A percentile compares a stretch with the other conserved stretches of the same genome.
These are phyloP conservation scores for Crucihimalaya himalaica DNA, from an alignment of 345 rosid genomes.

Conservation along the genomic window DNA sequence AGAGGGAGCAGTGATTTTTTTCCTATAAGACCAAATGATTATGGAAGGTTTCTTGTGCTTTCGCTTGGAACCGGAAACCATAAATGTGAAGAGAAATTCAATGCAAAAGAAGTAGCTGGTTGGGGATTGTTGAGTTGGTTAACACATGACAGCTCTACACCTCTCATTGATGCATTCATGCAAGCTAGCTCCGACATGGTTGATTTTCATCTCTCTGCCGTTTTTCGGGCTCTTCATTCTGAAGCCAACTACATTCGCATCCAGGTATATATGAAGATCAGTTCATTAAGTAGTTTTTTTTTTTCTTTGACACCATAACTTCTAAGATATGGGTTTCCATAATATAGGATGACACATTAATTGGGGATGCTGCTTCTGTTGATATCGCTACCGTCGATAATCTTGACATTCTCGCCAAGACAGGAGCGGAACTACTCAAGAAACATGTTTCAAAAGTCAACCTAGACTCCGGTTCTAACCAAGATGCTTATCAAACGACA, in stretches of 20 bases:
- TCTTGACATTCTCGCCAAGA: slow-evolving; percentile 47
- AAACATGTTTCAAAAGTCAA: slow-evolving; percentile 56
- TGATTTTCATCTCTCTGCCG: slow-evolving; percentile 54
- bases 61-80: slow-evolving; percentile 63
- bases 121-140: slow-evolving; percentile 79
- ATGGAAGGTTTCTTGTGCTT: slow-evolving; percentile 51
- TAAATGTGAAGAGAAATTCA: slow-evolving; percentile 45
- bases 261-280: slow-evolving; percentile 33
- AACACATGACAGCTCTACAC: slow-evolving; percentile 49
- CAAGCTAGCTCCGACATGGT: slow-evolving; percentile 72
- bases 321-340: background rate
- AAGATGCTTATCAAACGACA: slow-evolving; percentile 30
- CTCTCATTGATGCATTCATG: slow-evolving; percentile 55
- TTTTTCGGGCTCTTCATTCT: slow-evolving; percentile 52
- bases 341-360: slow-evolving; percentile 52
- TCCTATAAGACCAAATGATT: slow-evolving; percentile 49
- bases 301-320: background rate
- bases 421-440: slow-evolving; percentile 54
- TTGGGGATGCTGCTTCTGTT: slow-evolving; percentile 45
- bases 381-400: slow-evolving; percentile 60
- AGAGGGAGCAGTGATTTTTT: slow-evolving; percentile 46
- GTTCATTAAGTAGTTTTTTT: background rate
- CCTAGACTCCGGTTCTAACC: slow-evolving; percentile 47
- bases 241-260: slow-evolving; percentile 46
- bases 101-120: slow-evolving; percentile 49